Evolutionary conservation across 1,284 basidiomycete genomes (phyloP), one percentile per base, ranked within the genome.

Genomic region (Ustilago sp.): DNA sequence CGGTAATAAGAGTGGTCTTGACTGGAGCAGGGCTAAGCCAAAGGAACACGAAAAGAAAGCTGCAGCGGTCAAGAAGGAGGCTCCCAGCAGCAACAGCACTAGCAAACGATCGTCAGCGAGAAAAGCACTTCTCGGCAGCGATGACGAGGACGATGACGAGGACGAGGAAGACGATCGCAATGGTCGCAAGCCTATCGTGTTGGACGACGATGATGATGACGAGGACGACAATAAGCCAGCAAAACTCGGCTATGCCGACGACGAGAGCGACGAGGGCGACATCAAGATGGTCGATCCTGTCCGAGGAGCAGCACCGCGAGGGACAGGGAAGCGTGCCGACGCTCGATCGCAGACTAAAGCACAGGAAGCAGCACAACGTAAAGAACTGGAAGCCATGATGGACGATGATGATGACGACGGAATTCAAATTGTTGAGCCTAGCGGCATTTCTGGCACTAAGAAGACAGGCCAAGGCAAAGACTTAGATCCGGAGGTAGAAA

Each of bases 101-200:
- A 35, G 31, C 43, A 63, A 72, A 31, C 65, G 65, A 45, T 43
- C 45, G 38, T 59, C 65, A 4, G 59, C 57, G 15, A 48, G 63
- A n/a, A 68, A 66, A 45, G 62, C 70, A 12, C 43, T 77, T 38
- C 43, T 77, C 2, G 74, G 74, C 36, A 69, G 67, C 39, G 78
- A 80, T 19, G 77, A 77, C 36, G 80, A 80, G 19, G 77, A 76
- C 23, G 71, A 77, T 3, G 63, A 77, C 36, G 80, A 80, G 19
- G 77, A 76, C 23, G 71, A 74, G 3, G 63, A 72, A 3, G 72
- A 80, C 4, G 48, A 48, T 15, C 43, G 32, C 34, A 64, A 62
- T 23, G 53, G 31, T 8, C 65, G 61, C 17, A 63, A 66, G 47
- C 51, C 58, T 0, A 59, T 64, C n/a, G 51, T 48, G 11, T 19